Conservation (phyloP, 2,329 filamentous ascomycete genomes). For the Fusarium lyarnte region DNA sequence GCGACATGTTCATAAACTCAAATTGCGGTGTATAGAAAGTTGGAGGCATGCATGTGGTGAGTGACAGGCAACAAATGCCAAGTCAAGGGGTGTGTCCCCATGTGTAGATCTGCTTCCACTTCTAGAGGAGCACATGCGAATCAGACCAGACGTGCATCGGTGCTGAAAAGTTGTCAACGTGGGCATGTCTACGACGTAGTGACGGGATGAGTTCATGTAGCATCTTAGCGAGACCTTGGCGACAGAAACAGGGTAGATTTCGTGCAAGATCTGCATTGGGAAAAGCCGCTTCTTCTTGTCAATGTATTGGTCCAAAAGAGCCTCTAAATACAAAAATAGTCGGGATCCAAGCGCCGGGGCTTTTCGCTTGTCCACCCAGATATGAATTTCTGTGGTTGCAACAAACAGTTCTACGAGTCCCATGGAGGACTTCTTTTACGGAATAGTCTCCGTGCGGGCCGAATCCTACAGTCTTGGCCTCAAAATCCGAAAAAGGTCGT, state of each 20-base stretch:
- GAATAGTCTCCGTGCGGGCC: conserved; percentile 27
- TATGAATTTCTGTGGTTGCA: conserved; percentile 18
- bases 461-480: conserved; percentile 19
- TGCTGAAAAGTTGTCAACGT: conserved; percentile 23
- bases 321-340: conserved; percentile 31
- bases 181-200: conserved; percentile 9
- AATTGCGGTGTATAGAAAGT: conserved; percentile 26
- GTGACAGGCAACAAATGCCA: conserved; percentile 4
- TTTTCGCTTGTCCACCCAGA: conserved; percentile 5
- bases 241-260: neutral
- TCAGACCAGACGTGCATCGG: conserved; percentile 33
- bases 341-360: conserved; percentile 26
- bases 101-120: conserved; percentile 32
- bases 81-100: conserved; percentile 7
- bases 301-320: conserved; percentile 13
- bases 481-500: neutral
- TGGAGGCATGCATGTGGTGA: neutral
- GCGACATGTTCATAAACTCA: neutral
- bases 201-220: conserved; percentile 20
- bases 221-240: conserved; percentile 27
- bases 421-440: conserved; percentile 10
- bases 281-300: conserved; percentile 24
- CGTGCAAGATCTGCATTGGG: conserved; percentile 9
- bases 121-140: conserved; percentile 12
- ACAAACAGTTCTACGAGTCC: conserved; percentile 14